phyloP scores from a whole-genome alignment of 2,329 filamentous ascomycete species.

The Ceratocystis albifundus region DNA sequence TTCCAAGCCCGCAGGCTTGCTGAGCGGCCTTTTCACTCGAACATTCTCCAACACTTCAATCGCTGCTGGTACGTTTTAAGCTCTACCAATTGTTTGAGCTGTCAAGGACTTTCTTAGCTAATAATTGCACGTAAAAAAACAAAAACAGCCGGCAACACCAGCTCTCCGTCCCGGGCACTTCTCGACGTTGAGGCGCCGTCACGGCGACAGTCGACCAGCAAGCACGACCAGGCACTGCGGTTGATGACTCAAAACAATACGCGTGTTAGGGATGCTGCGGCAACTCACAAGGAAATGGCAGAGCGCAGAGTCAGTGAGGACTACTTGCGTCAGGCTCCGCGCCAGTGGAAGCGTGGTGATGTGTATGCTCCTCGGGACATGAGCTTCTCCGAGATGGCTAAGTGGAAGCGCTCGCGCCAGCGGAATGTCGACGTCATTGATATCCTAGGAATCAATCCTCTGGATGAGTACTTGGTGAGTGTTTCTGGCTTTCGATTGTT shows the following conservation, averaged over 20 bases:
- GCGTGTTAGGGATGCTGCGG: slow-evolving; percentile 21
- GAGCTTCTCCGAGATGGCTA: slow-evolving; percentile 62
- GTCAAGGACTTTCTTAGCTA: too few relatives aligned
- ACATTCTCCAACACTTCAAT: slow-evolving; percentile 15
- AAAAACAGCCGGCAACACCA: neutral
- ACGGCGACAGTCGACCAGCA: slow-evolving; percentile 23
- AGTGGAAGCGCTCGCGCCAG: slow-evolving; percentile 56
- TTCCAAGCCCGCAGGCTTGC: slow-evolving; percentile 14
- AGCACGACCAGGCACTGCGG: slow-evolving; percentile 22
- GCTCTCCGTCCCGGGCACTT: slow-evolving; percentile 24
- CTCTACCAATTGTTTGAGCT: too few relatives aligned
- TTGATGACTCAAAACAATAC: slow-evolving; percentile 25
- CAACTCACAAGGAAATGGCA: slow-evolving; percentile 26
- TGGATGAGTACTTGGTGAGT: slow-evolving; percentile 76
- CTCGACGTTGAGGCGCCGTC: slow-evolving; percentile 21
- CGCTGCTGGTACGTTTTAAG: slow-evolving; percentile 6
- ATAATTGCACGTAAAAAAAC: too few relatives aligned
- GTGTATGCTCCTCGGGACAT: slow-evolving; percentile 87
- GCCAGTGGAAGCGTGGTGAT: slow-evolving; percentile 66
- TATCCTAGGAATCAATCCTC: slow-evolving; percentile 63
- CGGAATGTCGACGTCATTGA: slow-evolving; percentile 65
- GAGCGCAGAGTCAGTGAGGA: slow-evolving; percentile 36
- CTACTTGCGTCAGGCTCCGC: slow-evolving; percentile 52
- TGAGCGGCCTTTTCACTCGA: slow-evolving; percentile 16
- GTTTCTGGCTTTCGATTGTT: neutral